A percentile compares a stretch with the other conserved stretches of the same genome.
phyloP scores from a whole-genome alignment of 768 basidiomycete genomes.

The Kwoniella bestiolae region DNA sequence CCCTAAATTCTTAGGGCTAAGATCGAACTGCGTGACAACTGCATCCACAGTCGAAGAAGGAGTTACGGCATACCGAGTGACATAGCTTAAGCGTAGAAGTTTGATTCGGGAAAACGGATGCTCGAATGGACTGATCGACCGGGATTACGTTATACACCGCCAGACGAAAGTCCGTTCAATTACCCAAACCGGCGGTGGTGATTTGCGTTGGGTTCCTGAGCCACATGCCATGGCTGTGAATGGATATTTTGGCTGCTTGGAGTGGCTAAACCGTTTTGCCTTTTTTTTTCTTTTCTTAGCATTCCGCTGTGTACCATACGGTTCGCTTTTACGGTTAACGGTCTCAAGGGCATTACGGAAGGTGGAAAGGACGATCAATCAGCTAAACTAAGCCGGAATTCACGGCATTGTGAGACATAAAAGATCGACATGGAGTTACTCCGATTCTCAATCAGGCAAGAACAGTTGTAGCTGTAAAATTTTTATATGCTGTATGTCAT shows the following conservation, averaged over 20 bases:
- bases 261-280: no score
- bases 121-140: slow-evolving; percentile 8
- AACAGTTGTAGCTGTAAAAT: no score
- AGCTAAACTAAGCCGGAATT: not conserved
- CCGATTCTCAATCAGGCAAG: slow-evolving; percentile 10
- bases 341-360: no score
- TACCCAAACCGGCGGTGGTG: slow-evolving; percentile 20
- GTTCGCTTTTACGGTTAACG: no score
- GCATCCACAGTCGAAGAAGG: no score
- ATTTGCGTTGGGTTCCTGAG: slow-evolving; percentile 12
- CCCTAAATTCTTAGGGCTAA: slow-evolving; percentile 3
- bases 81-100: not conserved
- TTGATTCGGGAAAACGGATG: not conserved
- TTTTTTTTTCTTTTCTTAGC: no score
- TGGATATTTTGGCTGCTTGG: not conserved
- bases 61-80: not conserved
- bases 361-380: not conserved
- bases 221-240: slow-evolving; percentile 3
- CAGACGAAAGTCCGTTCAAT: not conserved
- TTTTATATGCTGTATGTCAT: not conserved
- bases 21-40: not conserved
- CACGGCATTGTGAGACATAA: slow-evolving; percentile 10
- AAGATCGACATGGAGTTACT: slow-evolving; percentile 8
- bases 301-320: no score
- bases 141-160: slow-evolving; percentile 14